Evolutionary conservation across 257 asterid genomes (phyloP), one percentile per base, ranked within the genome.

Genomic region (Marsdenia floribunda): DNA sequence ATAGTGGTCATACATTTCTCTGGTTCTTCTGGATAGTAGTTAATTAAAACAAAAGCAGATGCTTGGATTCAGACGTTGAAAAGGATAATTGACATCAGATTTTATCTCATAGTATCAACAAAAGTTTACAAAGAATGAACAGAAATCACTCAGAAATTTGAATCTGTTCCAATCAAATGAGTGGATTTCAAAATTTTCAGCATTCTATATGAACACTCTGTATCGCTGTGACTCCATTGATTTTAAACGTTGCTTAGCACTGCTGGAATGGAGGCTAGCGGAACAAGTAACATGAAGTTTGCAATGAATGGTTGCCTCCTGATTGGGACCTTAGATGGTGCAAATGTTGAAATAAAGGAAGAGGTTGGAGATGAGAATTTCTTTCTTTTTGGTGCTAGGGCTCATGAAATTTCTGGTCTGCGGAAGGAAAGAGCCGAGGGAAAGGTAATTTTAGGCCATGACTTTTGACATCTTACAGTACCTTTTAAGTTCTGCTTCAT

Each of bases 251-350:
- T 70, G 55, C 15, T 49, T 40, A 88, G 93, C 67, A 88, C 89
- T 76, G 93, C 93, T 69, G 93, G 93, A 74, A 86, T 86, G 90
- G 93, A 88, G 77, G 93, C 93, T 10, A 86, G 91, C 75, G 93
- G 93, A 61, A 88, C 93, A 53, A 86, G 93, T 86, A 86, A 86
- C 74, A 86, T 88, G 93, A 88, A 86, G 65, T 88, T 88, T 58
- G 63, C 88, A 47, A 88, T 86, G 93, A 88, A 88, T 59, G 91
- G 93, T 3, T 83, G 91, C 85, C 40, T 88, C 65, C 85, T 86
- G 3, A 86, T 86, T 69, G 91, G 91, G 66, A 88, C 93, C 58
- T 80, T 86, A 33, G 93, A 88, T 72, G 93, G 93, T 58, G 93
- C 93, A 47, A 88, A 86, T 77, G 93, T 88, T 12, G 93, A 88